These are phyloP conservation scores for Claviceps lovelessii DNA, from an alignment of 2,329 filamentous ascomycete genomes.

Conservation along the genomic window DNA sequence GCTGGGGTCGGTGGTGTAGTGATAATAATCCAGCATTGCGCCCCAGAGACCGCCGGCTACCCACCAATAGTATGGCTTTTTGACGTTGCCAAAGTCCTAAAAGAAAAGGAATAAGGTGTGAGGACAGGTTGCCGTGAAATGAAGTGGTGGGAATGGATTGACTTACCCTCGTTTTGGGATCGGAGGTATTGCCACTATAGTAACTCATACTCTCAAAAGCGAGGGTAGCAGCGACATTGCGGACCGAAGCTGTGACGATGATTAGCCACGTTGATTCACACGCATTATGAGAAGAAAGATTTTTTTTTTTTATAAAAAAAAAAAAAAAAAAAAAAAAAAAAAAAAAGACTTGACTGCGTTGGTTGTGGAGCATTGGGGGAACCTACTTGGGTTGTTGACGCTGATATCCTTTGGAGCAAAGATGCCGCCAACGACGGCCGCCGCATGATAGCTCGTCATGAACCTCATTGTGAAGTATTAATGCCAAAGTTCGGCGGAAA, in stretches of 20 bases:
- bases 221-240: constrained; percentile 43
- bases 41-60: constrained; percentile 51
- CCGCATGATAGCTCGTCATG: constrained; percentile 10
- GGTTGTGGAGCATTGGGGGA: not conserved
- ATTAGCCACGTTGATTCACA: not conserved
- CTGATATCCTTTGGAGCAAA: constrained; percentile 26
- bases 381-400: constrained; percentile 21
- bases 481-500: no score
- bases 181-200: constrained; percentile 45
- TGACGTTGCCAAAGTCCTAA: constrained; percentile 46
- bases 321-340: no score
- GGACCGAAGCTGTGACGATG: constrained; percentile 40
- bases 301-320: no score
- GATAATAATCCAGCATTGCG: constrained; percentile 55
- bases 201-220: constrained; percentile 48
- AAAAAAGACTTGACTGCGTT: no score
- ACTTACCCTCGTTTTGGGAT: constrained; percentile 31
- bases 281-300: no score
- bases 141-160: not conserved
- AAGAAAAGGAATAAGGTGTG: not conserved
- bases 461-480: constrained; percentile 11
- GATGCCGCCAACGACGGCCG: constrained; percentile 14
- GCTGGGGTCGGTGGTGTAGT: constrained; percentile 46
- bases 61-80: constrained; percentile 57
- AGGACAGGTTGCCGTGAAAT: not conserved